Evolutionary conservation across 371 early-diverging fungal species (phyloP).

Genomic region (Mortierella sp.): DNA sequence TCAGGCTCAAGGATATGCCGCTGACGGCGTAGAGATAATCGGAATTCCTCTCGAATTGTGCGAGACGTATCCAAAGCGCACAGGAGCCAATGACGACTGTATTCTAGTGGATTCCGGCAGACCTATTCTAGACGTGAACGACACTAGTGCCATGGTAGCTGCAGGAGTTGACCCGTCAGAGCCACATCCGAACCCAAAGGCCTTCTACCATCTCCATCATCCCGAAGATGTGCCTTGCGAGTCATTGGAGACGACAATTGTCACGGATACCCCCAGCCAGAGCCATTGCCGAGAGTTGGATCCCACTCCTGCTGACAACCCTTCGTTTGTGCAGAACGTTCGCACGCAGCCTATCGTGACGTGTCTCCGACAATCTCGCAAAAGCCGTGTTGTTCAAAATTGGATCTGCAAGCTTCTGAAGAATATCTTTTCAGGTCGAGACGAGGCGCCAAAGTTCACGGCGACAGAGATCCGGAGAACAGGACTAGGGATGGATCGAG

Average conservation of each 20-base stretch:
- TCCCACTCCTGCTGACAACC: neutral
- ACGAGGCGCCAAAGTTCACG: neutral
- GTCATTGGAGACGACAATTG: neutral
- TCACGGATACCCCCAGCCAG: neutral
- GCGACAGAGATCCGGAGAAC: neutral
- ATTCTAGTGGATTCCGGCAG: neutral
- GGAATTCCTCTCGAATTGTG: neutral
- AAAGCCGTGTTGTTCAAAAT: neutral
- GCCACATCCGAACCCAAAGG: constrained; percentile 26
- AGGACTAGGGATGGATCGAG: neutral
- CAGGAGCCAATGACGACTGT: neutral
- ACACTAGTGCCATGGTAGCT: constrained; percentile 22
- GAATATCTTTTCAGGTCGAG: neutral
- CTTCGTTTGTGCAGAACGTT: neutral
- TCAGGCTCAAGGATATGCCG: neutral
- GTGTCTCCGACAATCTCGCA: neutral
- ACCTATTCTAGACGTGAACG: constrained; percentile 33
- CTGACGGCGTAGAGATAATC: too few relatives aligned
- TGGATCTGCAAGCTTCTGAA: constrained; percentile 2
- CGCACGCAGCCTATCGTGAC: neutral
- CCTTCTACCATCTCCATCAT: constrained; percentile 8
- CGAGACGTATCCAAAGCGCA: neutral
- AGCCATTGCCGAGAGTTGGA: neutral
- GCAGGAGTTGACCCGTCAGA: constrained; percentile 24
- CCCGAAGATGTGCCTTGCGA: neutral